Base-by-base conservation (phyloP, 495 filamentous ascomycete genomes). In the Penicillium malachiteum region DNA sequence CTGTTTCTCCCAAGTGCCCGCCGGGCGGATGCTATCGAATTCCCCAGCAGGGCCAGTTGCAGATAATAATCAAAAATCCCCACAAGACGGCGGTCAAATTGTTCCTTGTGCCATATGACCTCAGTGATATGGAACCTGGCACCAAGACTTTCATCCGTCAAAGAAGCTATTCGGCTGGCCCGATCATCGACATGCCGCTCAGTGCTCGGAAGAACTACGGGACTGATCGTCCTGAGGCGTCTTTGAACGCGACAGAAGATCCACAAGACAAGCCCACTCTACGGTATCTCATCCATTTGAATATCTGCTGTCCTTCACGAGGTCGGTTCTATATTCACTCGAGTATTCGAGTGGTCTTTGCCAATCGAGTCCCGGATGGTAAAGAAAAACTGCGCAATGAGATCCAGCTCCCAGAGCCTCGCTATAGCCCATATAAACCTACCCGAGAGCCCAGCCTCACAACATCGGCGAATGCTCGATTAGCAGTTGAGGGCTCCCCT, bases 101-200 rank as follows among this genome's bases (percentile, higher is more conserved):
- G 13, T 99, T 97, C 60, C 80, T 97, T 12, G 85, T 99, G 21
- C 94, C 95, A 0, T 99, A 99, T 64, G 92, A 97, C 69, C 79
- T 99, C 7, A 79, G 83, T n/a, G 94, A 91, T 52, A 99, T 99
- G 95, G 89, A 94, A 58, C 80, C 90, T 9, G 91, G 92, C 1
- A 94, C 89, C 14, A 97, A 97, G 65, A 99, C 94, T 3, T 99
- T 99, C 60, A 88, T 99, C 57, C 84, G 94, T 46, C 94, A 99
- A 70, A 86, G 96, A 51, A 92, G 87, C 60, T 97, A 96, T 71
- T 96, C 92, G 7, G 86, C 90, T 7, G 92, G 92, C 1, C 87
- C 91, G 11, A 86, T 92, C 49, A 86, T 93, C 54, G 90, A 92
- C 52, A 82, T 84, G 75, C 81, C 83, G 54, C 66, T 72, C 66